Base-by-base conservation (phyloP, 1,284 basidiomycete genomes). In the Porodaedalea pini region DNA sequence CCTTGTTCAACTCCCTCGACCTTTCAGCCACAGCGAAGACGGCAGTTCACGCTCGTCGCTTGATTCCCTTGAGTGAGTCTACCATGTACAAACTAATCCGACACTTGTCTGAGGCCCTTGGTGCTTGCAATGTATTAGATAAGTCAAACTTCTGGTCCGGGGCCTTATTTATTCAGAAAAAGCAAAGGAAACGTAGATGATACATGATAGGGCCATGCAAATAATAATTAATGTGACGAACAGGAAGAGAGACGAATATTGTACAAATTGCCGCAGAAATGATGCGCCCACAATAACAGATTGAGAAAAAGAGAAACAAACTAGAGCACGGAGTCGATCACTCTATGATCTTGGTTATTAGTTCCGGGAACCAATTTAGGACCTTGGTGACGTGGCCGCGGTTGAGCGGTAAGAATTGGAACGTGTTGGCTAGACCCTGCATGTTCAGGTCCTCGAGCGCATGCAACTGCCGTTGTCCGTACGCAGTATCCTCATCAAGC, bases 311-410 rank as follows among this genome's bases (percentile, higher is more conserved):
- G 7, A 51, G 15, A 11, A 39, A 51, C 8, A 19, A 19, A 48
- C n/a, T 5, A 10, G 50, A 8, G 25, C 15, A 51, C 5, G 1
- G 21, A 47, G 25, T 17, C 21, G 34, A 49, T 57, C 37, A 62
- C 37, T 71, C 78, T 59, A 82, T 80, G 61, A 83, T 83, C 66
- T 77, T 77, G 65, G 73, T 69, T 23, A 85, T 78, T 58, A 90
- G 73, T 66, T 80, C 78, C 29, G 86, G 82, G 63, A 90, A 88
- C 85, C 85, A 89, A 58, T 83, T 79, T 56, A 88, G 79, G 72
- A 89, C 81, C 68, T 80, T 82, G 37, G 78, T 78, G 58, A 81
- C 85, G 27, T 80, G 78, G 10, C 77, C 78, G 53, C 78, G 79
- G 64, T 79, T 79, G 15, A 78, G 71, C 11, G 83, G 76, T 41